phyloP scores from a whole-genome alignment of 352 stramenopile species.

The Lagenidium giganteum region DNA sequence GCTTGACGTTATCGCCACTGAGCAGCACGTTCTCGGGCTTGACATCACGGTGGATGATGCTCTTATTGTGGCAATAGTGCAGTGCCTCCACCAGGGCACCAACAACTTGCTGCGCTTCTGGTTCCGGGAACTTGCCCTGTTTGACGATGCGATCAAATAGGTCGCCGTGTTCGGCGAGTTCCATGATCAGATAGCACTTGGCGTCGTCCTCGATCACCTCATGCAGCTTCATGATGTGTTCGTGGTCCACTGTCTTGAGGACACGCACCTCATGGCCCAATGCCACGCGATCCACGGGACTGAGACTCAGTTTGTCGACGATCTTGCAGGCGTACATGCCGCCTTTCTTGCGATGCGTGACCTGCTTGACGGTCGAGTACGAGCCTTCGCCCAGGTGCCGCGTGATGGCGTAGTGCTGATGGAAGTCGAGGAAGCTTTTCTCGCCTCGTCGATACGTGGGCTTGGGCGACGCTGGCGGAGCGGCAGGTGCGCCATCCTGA shows the following conservation, averaged over 20 bases:
- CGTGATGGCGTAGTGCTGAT: slow-evolving; percentile 78
- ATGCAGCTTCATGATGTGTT: slow-evolving; percentile 88
- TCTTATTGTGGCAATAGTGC: slow-evolving; percentile 89
- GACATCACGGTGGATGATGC: slow-evolving; percentile 82
- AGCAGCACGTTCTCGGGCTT: slow-evolving; percentile 86
- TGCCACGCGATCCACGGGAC: slow-evolving; percentile 60
- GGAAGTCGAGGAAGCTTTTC: slow-evolving; percentile 81
- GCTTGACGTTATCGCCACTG: slow-evolving; percentile 67
- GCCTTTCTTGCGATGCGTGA: slow-evolving; percentile 75
- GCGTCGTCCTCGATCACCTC: slow-evolving; percentile 93
- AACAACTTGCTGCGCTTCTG: slow-evolving; percentile 61
- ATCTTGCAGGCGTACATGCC: slow-evolving; percentile 80
- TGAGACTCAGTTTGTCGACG: slow-evolving; percentile 76
- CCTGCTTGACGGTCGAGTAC: slow-evolving; percentile 86
- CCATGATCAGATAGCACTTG: slow-evolving; percentile 98
- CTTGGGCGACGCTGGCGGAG: slow-evolving; percentile 9
- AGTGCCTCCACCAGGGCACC: slow-evolving; percentile 84
- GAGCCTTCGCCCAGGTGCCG: slow-evolving; percentile 79
- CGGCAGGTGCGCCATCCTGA: background rate
- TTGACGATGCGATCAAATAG: slow-evolving; percentile 86
- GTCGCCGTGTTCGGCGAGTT: slow-evolving; percentile 91
- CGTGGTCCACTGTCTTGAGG: slow-evolving; percentile 69
- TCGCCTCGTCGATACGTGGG: slow-evolving; percentile 68
- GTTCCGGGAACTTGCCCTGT: slow-evolving; percentile 62
- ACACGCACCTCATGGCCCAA: slow-evolving; percentile 72